Evolutionary conservation across 352 stramenopile species (phyloP), one percentile per base, ranked within the genome.

Genomic region (Lagenidium sp.): DNA sequence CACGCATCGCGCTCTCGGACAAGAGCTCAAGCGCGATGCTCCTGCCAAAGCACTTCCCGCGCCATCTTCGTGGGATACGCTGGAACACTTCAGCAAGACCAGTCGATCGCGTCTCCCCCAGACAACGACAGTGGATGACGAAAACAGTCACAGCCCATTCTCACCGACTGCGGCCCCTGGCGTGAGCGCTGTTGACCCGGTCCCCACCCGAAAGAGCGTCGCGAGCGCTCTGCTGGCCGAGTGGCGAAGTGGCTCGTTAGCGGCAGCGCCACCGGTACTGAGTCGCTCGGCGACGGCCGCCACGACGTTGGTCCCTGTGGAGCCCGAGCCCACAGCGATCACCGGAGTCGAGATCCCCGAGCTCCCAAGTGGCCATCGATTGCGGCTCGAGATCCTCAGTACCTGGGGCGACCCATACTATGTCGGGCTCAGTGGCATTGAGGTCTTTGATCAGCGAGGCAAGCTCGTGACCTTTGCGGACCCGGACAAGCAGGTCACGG

Each of bases 361-460:
- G 11, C 57, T 94, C 22, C 83, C 83, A 3, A 65, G 30, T 25
- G 81, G 81, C 0, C 61, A 60, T 26, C 71, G 55, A 16, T 36
- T 96, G 1, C 60, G 66, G 19, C 41, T 96, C 4, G 65, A 92
- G 29, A 88, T 96, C 24, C 30, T 95, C 3, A 82, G 55, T 32
- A 97, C 87, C 0, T 96, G 84, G 83, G 87, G 86, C 13, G 87
- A 97, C 46, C 64, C 68, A 4, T 77, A 88, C 55, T 96, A 97
- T 39, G 78, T 97, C 2, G 87, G 87, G 4, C 57, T 97, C 1
- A 95, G 88, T 34, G 86, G 87, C 1, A 68, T 97, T 7, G 87
- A 97, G 30, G 35, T 95, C 8, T 96, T 95, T 32, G 65, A 96
- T 41, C 49, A 89, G 0, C 41, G 36, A 6, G 87, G 87, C 13